phyloP scores from a whole-genome alignment of 352 stramenopile genomes.

The Globisporangium yorkense region DNA sequence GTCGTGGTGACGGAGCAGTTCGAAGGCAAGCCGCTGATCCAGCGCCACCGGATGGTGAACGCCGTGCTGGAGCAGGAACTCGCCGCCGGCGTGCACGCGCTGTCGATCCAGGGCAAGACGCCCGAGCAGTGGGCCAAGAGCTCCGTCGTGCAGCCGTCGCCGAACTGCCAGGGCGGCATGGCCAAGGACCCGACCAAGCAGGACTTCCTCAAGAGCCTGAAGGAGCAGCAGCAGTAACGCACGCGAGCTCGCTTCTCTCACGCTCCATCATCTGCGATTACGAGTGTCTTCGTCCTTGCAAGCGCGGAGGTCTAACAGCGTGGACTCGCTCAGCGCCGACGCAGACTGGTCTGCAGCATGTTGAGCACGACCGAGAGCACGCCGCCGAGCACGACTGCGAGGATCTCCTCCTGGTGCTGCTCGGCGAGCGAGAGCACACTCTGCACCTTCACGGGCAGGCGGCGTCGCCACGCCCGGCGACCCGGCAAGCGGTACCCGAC shows the following conservation, averaged over 20 bases:
- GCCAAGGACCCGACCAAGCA: constrained; percentile 58
- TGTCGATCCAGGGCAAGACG: constrained; percentile 94
- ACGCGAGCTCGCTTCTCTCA: no score
- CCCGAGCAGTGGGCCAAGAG: constrained; percentile 86
- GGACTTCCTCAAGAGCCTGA: constrained; percentile 44
- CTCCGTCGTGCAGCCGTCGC: constrained; percentile 47
- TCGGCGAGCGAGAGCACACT: constrained; percentile 35
- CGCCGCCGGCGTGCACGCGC: constrained; percentile 86
- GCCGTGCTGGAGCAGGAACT: constrained; percentile 83
- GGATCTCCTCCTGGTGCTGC: constrained; percentile 70
- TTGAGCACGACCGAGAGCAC: constrained; percentile 70
- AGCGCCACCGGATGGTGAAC: constrained; percentile 93
- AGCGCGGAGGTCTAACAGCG: no score
- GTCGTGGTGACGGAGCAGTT: constrained; percentile 91
- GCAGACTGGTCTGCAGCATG: constrained; percentile 58
- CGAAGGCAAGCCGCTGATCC: constrained; percentile 77
- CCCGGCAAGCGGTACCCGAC: constrained; percentile 29
- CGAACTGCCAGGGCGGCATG: constrained; percentile 73
- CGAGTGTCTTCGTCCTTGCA: no score
- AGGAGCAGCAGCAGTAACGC: constrained; percentile 9
- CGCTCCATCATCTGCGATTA: no score
- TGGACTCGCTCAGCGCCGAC: constrained; percentile 23
- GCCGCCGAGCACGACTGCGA: constrained; percentile 59
- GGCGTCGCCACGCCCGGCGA: constrained; percentile 33
- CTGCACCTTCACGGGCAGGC: constrained; percentile 32